Percentiles rank a stretch among this genome's conserved stretches.
Evolutionary conservation across 2,329 filamentous ascomycete species (phyloP).

Genomic region (Beauveria sp.): DNA sequence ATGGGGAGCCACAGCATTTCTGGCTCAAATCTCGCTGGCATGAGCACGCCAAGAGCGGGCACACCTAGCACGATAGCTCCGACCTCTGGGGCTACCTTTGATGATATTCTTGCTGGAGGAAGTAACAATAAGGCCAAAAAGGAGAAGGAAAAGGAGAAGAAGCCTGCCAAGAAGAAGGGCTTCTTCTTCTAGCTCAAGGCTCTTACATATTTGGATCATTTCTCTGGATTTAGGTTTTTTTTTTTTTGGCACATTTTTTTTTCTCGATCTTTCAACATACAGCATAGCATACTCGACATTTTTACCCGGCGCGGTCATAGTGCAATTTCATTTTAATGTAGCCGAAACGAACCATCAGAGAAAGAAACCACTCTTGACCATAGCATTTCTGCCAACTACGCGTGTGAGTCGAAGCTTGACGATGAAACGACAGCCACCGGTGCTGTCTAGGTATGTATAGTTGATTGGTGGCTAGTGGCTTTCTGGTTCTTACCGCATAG

Average conservation of each 20-base stretch:
- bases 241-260: neutral
- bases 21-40: slow-evolving; percentile 26
- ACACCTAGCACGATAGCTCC: slow-evolving; percentile 16
- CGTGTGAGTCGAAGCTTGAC: neutral
- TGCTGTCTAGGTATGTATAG: too few species aligned
- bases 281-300: slow-evolving; percentile 1
- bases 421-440: neutral
- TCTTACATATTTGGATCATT: neutral
- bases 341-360: neutral
- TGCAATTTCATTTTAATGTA: neutral
- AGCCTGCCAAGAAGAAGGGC: slow-evolving; percentile 26
- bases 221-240: neutral
- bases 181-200: slow-evolving; percentile 1
- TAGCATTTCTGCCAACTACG: neutral
- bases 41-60: slow-evolving; percentile 16
- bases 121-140: slow-evolving; percentile 25
- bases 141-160: slow-evolving; percentile 33
- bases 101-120: slow-evolving; percentile 38
- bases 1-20: slow-evolving; percentile 27
- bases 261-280: neutral
- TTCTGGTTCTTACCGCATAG: too few species aligned
- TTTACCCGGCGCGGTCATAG: neutral
- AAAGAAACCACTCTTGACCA: neutral
- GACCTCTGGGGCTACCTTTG: slow-evolving; percentile 35
- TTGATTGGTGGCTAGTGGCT: too few species aligned